phyloP scores from a whole-genome alignment of 2,329 filamentous ascomycete genomes.

The Neofusicoccum cordaticola region DNA sequence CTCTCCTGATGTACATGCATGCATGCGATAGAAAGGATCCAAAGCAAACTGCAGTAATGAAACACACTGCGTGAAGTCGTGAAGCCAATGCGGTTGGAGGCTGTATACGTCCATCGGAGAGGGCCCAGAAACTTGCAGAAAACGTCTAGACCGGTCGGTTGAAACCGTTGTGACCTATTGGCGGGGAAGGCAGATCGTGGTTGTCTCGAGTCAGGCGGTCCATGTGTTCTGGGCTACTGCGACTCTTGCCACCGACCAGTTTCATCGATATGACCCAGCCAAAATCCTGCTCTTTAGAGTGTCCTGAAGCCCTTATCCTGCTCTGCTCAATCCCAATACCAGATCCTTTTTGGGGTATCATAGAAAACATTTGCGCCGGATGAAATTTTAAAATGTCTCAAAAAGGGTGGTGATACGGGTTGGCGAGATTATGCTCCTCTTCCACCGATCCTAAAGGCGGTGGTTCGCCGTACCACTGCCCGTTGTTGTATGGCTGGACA shows the following conservation, averaged over 20 bases:
- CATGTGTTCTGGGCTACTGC: neutral
- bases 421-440: slow-evolving; percentile 6
- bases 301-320: neutral
- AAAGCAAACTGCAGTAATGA: neutral
- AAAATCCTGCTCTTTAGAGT: neutral
- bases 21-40: neutral
- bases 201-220: neutral
- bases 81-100: neutral
- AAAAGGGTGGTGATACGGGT: slow-evolving; percentile 12
- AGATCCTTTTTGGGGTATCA: slow-evolving; percentile 17
- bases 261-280: neutral
- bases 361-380: slow-evolving; percentile 16
- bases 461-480: slow-evolving; percentile 4
- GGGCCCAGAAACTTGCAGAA: neutral
- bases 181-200: neutral
- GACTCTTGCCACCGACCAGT: neutral
- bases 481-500: slow-evolving; percentile 9
- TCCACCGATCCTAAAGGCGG: slow-evolving; percentile 7
- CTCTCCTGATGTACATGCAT: neutral
- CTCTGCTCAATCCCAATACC: neutral
- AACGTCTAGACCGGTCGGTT: neutral
- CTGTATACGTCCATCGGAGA: neutral
- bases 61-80: neutral
- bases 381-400: neutral
- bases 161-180: neutral